phyloP scores from a whole-genome alignment of 139 green algal genomes.

The Ettlia oleoabundans region DNA sequence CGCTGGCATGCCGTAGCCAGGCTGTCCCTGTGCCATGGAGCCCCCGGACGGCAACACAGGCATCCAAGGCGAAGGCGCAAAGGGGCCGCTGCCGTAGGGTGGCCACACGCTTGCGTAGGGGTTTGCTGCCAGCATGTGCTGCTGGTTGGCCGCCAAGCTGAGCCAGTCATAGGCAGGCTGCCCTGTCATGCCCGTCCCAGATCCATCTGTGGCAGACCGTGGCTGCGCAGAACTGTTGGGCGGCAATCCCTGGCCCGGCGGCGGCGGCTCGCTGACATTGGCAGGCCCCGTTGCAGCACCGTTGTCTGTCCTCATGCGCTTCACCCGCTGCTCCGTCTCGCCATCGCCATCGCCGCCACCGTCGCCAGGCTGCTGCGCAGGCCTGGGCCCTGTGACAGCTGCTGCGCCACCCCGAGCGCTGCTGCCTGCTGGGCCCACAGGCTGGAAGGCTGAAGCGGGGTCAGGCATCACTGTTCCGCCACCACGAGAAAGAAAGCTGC shows the following conservation, averaged over 20 bases:
- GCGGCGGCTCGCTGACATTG: not conserved
- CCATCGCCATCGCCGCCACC: no score
- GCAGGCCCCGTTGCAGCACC: no score
- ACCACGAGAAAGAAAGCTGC: not conserved
- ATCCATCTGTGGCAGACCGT: no score
- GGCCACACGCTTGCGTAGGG: slow-evolving; percentile 11
- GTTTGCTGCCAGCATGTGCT: not conserved
- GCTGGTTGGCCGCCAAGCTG: no score
- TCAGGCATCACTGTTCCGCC: no score
- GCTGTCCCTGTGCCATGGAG: no score
- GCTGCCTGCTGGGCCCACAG: not conserved
- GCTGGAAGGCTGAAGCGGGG: not conserved
- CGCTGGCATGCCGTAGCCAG: not conserved
- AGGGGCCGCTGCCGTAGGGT: not conserved
- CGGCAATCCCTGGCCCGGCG: not conserved
- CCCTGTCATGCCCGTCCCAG: no score
- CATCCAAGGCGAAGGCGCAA: not conserved
- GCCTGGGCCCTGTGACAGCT: not conserved
- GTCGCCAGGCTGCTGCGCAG: no score
- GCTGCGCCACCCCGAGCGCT: not conserved
- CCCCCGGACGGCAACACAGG: not conserved
- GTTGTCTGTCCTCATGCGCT: no score
- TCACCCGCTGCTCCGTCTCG: no score
- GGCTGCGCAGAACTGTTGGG: no score
- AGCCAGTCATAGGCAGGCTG: no score